A percentile compares a stretch with the other conserved stretches of the same genome.
Conservation (phyloP, 805 yeast species). For the Clavispora phyllophila region DNA sequence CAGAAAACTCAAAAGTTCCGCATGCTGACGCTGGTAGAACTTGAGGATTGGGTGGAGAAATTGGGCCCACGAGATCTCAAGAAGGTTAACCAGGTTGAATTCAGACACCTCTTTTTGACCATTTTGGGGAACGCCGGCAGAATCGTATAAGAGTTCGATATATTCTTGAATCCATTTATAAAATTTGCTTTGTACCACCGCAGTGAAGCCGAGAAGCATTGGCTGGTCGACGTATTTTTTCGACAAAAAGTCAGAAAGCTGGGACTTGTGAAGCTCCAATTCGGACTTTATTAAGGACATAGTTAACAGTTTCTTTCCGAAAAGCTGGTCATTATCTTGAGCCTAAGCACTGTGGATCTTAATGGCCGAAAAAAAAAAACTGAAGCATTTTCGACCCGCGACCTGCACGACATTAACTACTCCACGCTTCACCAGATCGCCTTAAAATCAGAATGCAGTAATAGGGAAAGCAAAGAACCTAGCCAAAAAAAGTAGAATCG, state of each 20-base stretch:
- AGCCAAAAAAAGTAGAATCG: no score
- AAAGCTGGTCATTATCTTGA: not conserved
- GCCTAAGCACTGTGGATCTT: not conserved
- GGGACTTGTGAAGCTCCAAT: conserved; percentile 17
- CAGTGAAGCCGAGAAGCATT: conserved; percentile 44
- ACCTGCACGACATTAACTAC: not conserved
- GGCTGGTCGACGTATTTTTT: conserved; percentile 34
- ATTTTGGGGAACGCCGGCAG: not conserved
- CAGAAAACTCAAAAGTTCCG: conserved; percentile 17
- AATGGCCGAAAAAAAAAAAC: not conserved
- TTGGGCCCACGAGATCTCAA: conserved; percentile 53
- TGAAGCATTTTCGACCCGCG: not conserved
- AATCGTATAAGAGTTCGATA: conserved; percentile 15
- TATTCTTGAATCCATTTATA: conserved; percentile 35
- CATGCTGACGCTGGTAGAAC: conserved; percentile 43
- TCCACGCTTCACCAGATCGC: not conserved
- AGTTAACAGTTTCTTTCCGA: not conserved
- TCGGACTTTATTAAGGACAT: conserved; percentile 10
- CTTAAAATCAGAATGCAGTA: no score
- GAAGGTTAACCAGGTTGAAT: conserved; percentile 30
- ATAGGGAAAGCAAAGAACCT: no score
- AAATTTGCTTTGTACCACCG: conserved; percentile 45
- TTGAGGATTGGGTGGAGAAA: conserved; percentile 63
- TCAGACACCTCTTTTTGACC: conserved; percentile 17
- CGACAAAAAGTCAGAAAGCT: conserved; percentile 22